A percentile compares a stretch with the other conserved stretches of the same genome.
These are phyloP conservation scores for Verticillium zaregamsianum DNA, from an alignment of 2,329 filamentous ascomycete species.

Conservation along the genomic window DNA sequence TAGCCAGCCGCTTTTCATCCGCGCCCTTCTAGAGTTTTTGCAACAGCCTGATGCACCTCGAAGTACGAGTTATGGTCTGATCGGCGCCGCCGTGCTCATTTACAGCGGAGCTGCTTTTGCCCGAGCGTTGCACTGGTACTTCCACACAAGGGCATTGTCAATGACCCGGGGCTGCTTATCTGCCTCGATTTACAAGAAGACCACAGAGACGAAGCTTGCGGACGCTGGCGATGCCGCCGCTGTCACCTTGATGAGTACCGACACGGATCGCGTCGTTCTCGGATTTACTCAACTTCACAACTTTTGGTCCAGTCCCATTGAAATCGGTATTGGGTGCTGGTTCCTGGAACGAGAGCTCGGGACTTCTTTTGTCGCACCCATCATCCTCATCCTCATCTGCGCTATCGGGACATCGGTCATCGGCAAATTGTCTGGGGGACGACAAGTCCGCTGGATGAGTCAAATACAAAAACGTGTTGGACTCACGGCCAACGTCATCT, in stretches of 20 bases:
- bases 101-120: slow-evolving; percentile 29
- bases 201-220: slow-evolving; percentile 18
- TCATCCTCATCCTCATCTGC: slow-evolving; percentile 22
- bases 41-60: slow-evolving; percentile 16
- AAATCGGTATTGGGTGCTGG: slow-evolving; percentile 27
- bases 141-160: slow-evolving; percentile 19
- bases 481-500: slow-evolving; percentile 16
- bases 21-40: slow-evolving; percentile 29
- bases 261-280: slow-evolving; percentile 27
- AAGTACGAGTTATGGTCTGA: slow-evolving; percentile 25
- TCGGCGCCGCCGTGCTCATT: slow-evolving; percentile 24
- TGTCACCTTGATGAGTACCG: slow-evolving; percentile 33
- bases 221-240: slow-evolving; percentile 23
- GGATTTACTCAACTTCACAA: slow-evolving; percentile 27
- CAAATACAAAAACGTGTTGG: slow-evolving; percentile 22
- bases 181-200: slow-evolving; percentile 25
- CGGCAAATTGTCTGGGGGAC: slow-evolving; percentile 14
- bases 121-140: slow-evolving; percentile 27
- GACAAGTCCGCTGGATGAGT: slow-evolving; percentile 24
- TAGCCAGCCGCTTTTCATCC: slow-evolving; percentile 39
- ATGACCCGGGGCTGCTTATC: slow-evolving; percentile 24
- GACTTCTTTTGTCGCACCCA: slow-evolving; percentile 23
- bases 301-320: slow-evolving; percentile 27
- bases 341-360: slow-evolving; percentile 27
- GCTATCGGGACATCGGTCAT: slow-evolving; percentile 10